A percentile compares a stretch with the other conserved stretches of the same genome.
These are phyloP conservation scores for Cystobasidiopsis lactophilus DNA, from an alignment of 768 basidiomycete genomes.

Conservation along the genomic window DNA sequence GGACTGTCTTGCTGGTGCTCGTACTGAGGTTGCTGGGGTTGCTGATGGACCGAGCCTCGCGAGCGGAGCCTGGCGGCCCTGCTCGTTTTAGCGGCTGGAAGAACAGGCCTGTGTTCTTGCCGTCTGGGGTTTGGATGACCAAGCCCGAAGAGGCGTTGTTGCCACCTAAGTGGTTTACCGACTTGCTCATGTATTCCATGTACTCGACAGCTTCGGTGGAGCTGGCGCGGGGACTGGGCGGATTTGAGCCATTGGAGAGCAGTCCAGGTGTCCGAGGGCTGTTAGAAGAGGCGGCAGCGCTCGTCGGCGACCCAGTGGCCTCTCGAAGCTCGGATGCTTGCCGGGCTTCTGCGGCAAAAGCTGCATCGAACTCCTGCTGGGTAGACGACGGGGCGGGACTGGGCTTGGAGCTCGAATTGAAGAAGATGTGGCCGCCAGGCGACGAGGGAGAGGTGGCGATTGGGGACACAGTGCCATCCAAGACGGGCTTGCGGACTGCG, in stretches of 20 bases:
- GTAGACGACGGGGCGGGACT: slow-evolving; percentile 22
- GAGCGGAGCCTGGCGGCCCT: background rate
- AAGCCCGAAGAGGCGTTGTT: slow-evolving; percentile 62
- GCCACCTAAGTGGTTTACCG: slow-evolving; percentile 42
- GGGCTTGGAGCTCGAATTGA: slow-evolving; percentile 14
- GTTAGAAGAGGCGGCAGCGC: slow-evolving; percentile 1
- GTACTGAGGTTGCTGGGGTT: background rate
- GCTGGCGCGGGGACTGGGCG: slow-evolving; percentile 4
- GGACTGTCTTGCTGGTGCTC: background rate
- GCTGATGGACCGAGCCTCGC: background rate
- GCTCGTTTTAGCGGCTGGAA: slow-evolving; percentile 43
- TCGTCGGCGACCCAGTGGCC: background rate
- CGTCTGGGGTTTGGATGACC: slow-evolving; percentile 77
- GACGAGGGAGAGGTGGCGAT: slow-evolving; percentile 76
- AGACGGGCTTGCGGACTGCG: slow-evolving; percentile 56
- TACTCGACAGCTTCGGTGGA: slow-evolving; percentile 26
- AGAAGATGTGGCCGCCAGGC: slow-evolving; percentile 40
- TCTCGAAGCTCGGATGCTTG: slow-evolving; percentile 7
- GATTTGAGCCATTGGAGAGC: slow-evolving; percentile 7
- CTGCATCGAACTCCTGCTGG: slow-evolving; percentile 17
- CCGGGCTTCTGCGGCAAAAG: slow-evolving; percentile 6
- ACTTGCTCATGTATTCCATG: slow-evolving; percentile 47
- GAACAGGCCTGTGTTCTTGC: slow-evolving; percentile 82
- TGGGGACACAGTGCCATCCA: slow-evolving; percentile 83
- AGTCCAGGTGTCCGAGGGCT: slow-evolving; percentile 2